Conservation (phyloP, 352 stramenopile species). For the Phytophthora pini region DNA sequence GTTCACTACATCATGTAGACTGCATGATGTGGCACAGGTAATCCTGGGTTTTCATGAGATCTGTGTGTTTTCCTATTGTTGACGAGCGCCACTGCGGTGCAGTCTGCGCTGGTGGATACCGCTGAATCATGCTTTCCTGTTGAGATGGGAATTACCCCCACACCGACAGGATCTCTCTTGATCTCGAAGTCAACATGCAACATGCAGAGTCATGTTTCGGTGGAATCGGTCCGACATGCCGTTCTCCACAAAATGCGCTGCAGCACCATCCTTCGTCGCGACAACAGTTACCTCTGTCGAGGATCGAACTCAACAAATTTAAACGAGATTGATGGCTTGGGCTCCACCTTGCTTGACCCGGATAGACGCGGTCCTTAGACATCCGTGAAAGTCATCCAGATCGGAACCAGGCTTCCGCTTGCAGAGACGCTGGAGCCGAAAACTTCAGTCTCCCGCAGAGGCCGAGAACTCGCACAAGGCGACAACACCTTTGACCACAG, state of each 20-base stretch:
- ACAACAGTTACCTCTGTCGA: slow-evolving; percentile 6
- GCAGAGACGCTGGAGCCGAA: slow-evolving; percentile 15
- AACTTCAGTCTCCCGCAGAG: slow-evolving; percentile 18
- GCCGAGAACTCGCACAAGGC: slow-evolving; percentile 14
- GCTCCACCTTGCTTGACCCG: neutral
- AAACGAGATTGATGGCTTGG: slow-evolving; percentile 17
- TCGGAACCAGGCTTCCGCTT: slow-evolving; percentile 18
- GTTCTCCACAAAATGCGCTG: neutral
- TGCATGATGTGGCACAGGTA: too few relatives aligned
- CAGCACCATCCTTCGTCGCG: slow-evolving; percentile 4
- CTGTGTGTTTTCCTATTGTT: slow-evolving; percentile 3
- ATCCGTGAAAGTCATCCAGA: slow-evolving; percentile 19
- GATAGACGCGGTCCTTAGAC: slow-evolving; percentile 20
- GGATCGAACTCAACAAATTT: slow-evolving; percentile 10
- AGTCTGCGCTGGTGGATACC: neutral
- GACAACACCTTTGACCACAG: slow-evolving; percentile 26
- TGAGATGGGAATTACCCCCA: slow-evolving; percentile 1
- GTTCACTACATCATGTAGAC: too few relatives aligned
- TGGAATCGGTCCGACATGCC: slow-evolving; percentile 4
- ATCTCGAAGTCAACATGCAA: too few relatives aligned
- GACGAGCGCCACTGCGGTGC: neutral
- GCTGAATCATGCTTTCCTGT: slow-evolving; percentile 10
- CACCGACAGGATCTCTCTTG: slow-evolving; percentile 1
- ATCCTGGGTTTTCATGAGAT: neutral
- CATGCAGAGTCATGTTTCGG: slow-evolving; percentile 3